Conservation (phyloP, 1,284 basidiomycete species). For the Ceratobasidium sp. region DNA sequence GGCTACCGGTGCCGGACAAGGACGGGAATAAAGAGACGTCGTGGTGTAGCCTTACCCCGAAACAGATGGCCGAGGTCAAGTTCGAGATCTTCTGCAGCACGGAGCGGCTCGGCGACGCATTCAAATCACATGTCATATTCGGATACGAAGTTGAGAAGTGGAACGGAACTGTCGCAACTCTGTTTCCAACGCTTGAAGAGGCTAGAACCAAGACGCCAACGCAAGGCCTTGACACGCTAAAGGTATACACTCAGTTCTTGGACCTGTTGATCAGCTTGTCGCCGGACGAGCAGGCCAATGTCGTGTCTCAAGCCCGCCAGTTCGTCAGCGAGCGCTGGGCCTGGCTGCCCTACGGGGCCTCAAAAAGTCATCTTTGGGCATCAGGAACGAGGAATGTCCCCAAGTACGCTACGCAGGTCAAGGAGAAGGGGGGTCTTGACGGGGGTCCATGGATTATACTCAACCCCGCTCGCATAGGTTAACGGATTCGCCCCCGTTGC, state of each 20-base stretch:
- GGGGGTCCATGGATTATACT: constrained; percentile 14
- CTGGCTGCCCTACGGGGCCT: constrained; percentile 9
- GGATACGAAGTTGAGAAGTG: background rate
- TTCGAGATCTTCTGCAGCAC: constrained; percentile 10
- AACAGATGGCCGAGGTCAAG: background rate
- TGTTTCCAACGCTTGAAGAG: constrained; percentile 1
- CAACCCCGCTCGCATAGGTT: constrained; percentile 1
- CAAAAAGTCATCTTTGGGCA: constrained; percentile 5
- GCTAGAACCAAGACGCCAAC: background rate
- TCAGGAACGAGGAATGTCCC: background rate
- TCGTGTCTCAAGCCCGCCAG: background rate
- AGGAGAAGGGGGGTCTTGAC: background rate
- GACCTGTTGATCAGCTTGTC: background rate
- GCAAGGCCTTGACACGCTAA: background rate
- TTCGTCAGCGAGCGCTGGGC: background rate
- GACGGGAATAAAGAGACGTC: background rate
- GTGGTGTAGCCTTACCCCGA: background rate
- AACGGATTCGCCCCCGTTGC: background rate
- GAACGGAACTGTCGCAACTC: background rate
- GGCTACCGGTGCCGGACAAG: too few species aligned
- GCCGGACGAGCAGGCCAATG: background rate
- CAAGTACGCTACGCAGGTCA: background rate
- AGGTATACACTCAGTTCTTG: background rate
- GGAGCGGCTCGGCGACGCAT: background rate
- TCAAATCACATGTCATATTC: background rate